Base-by-base conservation (phyloP, 1,139 yeast species). In the Yamadazyma triangularis region DNA sequence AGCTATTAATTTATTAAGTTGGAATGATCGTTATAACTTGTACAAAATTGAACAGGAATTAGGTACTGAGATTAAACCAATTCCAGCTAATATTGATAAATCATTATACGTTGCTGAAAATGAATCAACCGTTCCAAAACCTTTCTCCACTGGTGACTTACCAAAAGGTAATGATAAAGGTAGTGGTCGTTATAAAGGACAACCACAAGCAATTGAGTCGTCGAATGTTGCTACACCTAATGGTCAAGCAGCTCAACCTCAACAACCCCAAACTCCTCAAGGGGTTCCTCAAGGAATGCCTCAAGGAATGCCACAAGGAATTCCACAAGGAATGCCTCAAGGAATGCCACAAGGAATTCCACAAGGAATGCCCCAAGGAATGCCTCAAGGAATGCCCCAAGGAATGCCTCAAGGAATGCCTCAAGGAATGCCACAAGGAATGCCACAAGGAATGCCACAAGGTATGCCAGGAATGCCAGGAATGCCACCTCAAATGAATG, bases 41-140 rank as follows among this genome's bases (percentile, higher is more conserved):
- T 91, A 88, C 65, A 87, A 87, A 61, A 89, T 91, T 50, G 98
- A 91, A 61, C 96, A 89, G 61, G 98, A 91, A 61, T 76, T 93
- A 48, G 97, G 96, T 22, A 91, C 97, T 15, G 98, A 93, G 57
- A 91, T 91, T 58, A 87, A 86, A 53, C 96, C 97, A 39, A 91
- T 91, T 49, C 98, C 98, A 27, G 80, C 88, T 12, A 76, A 76
- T 31, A 91, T 91, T 51, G 98, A 91, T 62, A 81, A 79, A 58
- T 72, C 83, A 11, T 72, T 91, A 45, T 91, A 91, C 53, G 98
- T 89, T 39, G 93, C 93, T 27, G 89, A 84, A 40, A 77, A 85
- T 52, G 72, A 72, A 31, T 77, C 75, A 15, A 70, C 80, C 20
- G 87, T 88, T 39, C 96, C 96, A 46, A 79, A 79, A 51, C 96